These are phyloP conservation scores for Chenopodium suecicum DNA, from an alignment of 148 eudicot genomes.

Conservation along the genomic window DNA sequence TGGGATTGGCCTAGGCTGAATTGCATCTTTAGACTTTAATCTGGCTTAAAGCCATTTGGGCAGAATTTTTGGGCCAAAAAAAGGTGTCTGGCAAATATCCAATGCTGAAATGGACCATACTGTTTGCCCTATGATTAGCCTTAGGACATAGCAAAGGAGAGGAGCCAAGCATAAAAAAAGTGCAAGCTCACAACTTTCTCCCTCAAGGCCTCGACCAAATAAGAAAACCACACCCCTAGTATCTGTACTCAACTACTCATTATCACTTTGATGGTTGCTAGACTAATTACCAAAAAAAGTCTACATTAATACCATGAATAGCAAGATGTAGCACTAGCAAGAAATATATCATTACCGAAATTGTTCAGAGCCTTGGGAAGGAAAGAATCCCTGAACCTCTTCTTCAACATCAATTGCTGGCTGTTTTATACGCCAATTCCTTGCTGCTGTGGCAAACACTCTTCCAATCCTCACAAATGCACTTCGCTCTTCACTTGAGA, in stretches of 20 bases:
- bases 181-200: background rate
- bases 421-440: conserved; percentile 43
- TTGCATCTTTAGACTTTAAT: background rate
- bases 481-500: conserved; percentile 40
- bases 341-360: conserved; percentile 40
- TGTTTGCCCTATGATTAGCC: background rate
- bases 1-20: background rate
- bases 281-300: background rate
- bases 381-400: conserved; percentile 45
- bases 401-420: conserved; percentile 35
- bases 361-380: conserved; percentile 42
- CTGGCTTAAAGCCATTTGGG: too few species aligned
- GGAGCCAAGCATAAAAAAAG: conserved; percentile 1
- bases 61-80: background rate
- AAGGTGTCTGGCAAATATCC: background rate
- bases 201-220: background rate
- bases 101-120: background rate
- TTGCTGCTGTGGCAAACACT: conserved; percentile 57
- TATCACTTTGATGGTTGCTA: background rate
- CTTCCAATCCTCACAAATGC: conserved; percentile 60
- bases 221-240: background rate
- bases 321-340: background rate
- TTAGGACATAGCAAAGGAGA: background rate
- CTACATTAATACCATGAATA: background rate
- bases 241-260: background rate